These are phyloP conservation scores for Telopea speciosissima DNA, from an alignment of 177 flowering plant species.

Conservation along the genomic window DNA sequence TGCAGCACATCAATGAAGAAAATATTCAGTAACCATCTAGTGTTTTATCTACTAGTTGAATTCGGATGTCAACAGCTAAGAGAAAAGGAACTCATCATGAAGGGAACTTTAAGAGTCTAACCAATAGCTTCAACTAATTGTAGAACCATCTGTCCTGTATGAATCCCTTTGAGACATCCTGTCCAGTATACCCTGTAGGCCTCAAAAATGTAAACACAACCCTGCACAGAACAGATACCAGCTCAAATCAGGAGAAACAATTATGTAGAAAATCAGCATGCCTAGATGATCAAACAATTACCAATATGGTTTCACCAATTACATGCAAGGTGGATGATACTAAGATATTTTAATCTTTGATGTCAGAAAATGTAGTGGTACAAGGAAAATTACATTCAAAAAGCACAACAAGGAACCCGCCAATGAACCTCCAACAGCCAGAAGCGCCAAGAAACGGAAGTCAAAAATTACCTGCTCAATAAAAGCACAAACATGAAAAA, in stretches of 20 bases:
- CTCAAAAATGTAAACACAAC: conserved; percentile 78
- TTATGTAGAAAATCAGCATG: not conserved
- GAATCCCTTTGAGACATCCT: conserved; percentile 77
- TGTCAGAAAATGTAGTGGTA: not conserved
- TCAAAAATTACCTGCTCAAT: conserved; percentile 2
- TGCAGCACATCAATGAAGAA: no score
- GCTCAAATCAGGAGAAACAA: not conserved
- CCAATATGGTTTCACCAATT: not conserved
- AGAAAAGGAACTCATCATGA: not conserved
- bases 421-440: conserved; percentile 1
- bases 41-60: not conserved
- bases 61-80: not conserved
- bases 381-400: not conserved
- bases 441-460: conserved; percentile 1
- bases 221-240: conserved; percentile 35
- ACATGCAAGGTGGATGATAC: not conserved
- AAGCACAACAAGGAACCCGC: conserved; percentile 1
- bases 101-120: conserved; percentile 27
- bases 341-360: not conserved
- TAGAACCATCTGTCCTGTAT: conserved; percentile 90
- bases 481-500: not conserved
- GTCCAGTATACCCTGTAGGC: conserved; percentile 89
- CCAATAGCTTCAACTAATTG: conserved; percentile 96
- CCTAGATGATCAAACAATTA: not conserved
- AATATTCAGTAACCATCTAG: not conserved